Evolutionary conservation across 495 filamentous ascomycete genomes (phyloP).

Genomic region (Talaromyces trachyspermus): DNA sequence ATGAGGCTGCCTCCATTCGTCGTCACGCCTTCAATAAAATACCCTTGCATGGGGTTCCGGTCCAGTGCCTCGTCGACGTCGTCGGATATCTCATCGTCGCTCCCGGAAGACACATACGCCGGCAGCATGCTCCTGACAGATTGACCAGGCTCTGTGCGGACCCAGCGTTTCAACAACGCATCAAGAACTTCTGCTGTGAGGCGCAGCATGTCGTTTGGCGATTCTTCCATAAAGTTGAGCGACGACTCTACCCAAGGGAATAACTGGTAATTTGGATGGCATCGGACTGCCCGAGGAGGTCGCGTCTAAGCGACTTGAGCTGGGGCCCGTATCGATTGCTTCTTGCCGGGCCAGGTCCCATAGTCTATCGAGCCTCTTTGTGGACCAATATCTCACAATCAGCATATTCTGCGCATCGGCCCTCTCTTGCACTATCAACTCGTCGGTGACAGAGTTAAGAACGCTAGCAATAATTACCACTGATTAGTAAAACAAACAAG

Average conservation of each 20-base stretch:
- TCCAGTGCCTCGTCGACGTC: slow-evolving; percentile 25
- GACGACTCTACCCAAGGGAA: slow-evolving; percentile 26
- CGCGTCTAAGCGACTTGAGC: no score
- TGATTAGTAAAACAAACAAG: not conserved
- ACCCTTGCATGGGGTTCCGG: slow-evolving; percentile 18
- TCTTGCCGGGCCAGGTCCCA: slow-evolving; percentile 34
- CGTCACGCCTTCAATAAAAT: slow-evolving; percentile 30
- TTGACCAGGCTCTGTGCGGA: slow-evolving; percentile 12
- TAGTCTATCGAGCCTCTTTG: slow-evolving; percentile 31
- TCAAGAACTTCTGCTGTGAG: slow-evolving; percentile 31
- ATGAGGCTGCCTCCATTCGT: slow-evolving; percentile 26
- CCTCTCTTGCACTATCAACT: slow-evolving; percentile 33
- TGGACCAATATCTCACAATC: slow-evolving; percentile 38
- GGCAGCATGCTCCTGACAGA: not conserved
- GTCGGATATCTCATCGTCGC: slow-evolving; percentile 19
- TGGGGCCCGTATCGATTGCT: slow-evolving; percentile 19
- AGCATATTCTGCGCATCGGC: slow-evolving; percentile 42
- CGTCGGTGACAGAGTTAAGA: slow-evolving; percentile 12
- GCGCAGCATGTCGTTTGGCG: slow-evolving; percentile 33
- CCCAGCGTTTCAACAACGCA: slow-evolving; percentile 29
- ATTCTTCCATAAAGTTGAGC: slow-evolving; percentile 27
- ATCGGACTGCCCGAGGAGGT: slow-evolving; percentile 12
- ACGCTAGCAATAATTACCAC: not conserved
- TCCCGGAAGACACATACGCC: slow-evolving; percentile 14
- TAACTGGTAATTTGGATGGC: slow-evolving; percentile 21